Conservation (phyloP, 164 flowering plant genomes). For the Chimonanthus praecox region DNA sequence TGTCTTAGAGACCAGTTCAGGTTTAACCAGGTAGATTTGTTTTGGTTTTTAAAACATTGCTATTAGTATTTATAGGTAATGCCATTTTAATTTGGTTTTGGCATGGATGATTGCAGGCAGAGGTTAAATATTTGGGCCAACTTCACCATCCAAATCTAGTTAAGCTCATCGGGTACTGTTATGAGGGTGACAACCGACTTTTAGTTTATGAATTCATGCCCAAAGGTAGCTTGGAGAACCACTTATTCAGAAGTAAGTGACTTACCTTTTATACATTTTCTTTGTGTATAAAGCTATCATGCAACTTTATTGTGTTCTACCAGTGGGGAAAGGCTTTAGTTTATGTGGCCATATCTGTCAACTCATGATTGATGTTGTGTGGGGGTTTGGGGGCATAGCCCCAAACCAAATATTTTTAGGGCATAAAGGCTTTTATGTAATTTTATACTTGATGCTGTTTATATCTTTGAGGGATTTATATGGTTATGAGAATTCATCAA, state of each 20-base stretch:
- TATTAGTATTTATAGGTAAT: not conserved
- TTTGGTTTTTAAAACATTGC: not conserved
- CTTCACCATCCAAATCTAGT: conserved; percentile 89
- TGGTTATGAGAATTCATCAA: no score
- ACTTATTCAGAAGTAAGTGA: conserved; percentile 85
- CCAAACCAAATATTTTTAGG: not conserved
- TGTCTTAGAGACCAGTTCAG: no score
- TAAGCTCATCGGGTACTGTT: conserved; percentile 82
- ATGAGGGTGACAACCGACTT: conserved; percentile 72
- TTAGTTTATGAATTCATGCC: conserved; percentile 95
- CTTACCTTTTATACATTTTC: not conserved
- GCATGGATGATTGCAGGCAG: conserved; percentile 51
- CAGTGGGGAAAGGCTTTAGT: not conserved
- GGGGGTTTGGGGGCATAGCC: no score
- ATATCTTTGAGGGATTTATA: no score
- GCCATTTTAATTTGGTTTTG: not conserved
- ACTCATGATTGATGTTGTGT: no score
- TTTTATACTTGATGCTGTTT: not conserved
- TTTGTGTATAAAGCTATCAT: not conserved
- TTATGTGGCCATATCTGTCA: not conserved
- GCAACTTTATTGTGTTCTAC: no score
- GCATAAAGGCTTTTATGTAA: not conserved
- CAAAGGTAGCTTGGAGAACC: conserved; percentile 93
- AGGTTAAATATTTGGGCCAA: conserved; percentile 79
- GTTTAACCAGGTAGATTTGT: not conserved